These are phyloP conservation scores for Debaryomyces sp. DNA, from an alignment of 1,139 yeast species.

Conservation along the genomic window DNA sequence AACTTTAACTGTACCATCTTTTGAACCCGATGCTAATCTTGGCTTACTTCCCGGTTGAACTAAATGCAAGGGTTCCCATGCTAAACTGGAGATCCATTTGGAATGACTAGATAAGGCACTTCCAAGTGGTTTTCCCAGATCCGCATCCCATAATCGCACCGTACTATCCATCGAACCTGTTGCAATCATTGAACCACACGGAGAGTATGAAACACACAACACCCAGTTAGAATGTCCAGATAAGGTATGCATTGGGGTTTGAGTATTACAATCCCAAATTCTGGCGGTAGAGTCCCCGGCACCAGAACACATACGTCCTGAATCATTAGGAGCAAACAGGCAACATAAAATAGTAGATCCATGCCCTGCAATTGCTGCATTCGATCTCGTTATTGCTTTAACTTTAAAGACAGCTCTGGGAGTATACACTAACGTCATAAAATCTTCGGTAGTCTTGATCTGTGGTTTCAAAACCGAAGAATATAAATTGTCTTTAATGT, in stretches of 20 bases:
- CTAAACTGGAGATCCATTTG: constrained; percentile 85
- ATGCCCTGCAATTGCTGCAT: constrained; percentile 94
- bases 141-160: constrained; percentile 83
- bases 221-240: constrained; percentile 96
- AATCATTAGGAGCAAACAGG: constrained; percentile 90
- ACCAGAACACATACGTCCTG: constrained; percentile 89
- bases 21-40: constrained; percentile 83
- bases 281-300: constrained; percentile 98
- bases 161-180: constrained; percentile 97
- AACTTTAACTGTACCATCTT: constrained; percentile 87
- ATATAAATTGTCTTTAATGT: constrained; percentile 77
- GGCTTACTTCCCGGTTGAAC: constrained; percentile 68
- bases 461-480: constrained; percentile 84
- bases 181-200: constrained; percentile 88
- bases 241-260: constrained; percentile 81
- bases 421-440: constrained; percentile 84
- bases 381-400: constrained; percentile 85
- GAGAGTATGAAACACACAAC: constrained; percentile 89
- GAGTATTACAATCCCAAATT: constrained; percentile 96
- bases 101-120: constrained; percentile 76
- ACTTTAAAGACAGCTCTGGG: constrained; percentile 97
- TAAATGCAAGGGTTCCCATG: constrained; percentile 95
- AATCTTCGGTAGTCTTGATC: constrained; percentile 88
- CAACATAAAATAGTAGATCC: constrained; percentile 91
- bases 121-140: constrained; percentile 75